Conservation (phyloP, 208 protist genomes). For the Naegleria lovaniensis region DNA sequence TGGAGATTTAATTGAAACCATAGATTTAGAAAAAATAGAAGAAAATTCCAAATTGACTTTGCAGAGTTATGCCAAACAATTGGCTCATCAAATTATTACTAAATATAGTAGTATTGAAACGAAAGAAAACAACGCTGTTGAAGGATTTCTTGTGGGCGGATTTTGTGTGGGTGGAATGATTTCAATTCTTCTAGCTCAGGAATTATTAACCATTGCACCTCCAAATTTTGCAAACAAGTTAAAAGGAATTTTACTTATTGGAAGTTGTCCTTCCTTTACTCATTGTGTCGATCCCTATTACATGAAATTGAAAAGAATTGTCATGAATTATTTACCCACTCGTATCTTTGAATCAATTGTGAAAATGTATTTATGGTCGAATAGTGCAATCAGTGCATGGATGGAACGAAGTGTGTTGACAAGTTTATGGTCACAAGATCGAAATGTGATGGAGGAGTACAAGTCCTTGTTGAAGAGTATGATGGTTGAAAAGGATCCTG, state of each 20-base stretch:
- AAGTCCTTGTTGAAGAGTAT: neutral
- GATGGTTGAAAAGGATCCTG: neutral
- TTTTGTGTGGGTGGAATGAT: constrained; percentile 25
- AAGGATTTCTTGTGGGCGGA: neutral
- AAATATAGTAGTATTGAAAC: neutral
- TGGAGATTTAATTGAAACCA: neutral
- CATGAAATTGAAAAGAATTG: neutral
- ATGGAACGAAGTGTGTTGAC: neutral
- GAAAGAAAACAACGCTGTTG: neutral
- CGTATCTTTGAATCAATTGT: neutral
- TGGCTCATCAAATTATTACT: neutral
- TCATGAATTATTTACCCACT: neutral
- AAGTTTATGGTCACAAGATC: neutral
- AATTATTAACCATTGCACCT: neutral
- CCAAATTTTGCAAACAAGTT: neutral
- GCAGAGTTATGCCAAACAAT: neutral
- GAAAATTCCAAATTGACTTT: neutral
- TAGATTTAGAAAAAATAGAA: neutral
- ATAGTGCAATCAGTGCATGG: neutral
- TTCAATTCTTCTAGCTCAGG: neutral
- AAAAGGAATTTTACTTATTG: neutral
- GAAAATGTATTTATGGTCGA: neutral
- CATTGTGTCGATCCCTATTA: neutral
- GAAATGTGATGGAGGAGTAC: neutral
- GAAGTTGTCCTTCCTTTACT: constrained; percentile 5